Evolutionary conservation across 208 protist species (phyloP).

Genomic region (Angomonas desouzai): DNA sequence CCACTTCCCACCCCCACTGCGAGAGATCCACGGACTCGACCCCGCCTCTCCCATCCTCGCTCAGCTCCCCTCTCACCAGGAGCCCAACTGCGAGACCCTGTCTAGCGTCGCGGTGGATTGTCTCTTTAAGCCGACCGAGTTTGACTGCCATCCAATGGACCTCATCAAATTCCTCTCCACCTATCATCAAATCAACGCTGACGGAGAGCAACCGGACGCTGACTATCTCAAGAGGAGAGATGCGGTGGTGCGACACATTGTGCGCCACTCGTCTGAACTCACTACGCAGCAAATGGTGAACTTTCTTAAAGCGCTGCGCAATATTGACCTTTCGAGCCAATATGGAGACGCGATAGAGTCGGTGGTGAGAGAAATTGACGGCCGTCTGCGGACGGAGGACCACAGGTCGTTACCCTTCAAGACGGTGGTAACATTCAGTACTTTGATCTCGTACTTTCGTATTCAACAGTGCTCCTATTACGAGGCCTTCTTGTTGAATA

Average conservation of each 20-base stretch:
- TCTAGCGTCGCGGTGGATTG: slow-evolving; percentile 15
- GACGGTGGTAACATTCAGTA: not conserved
- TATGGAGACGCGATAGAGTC: slow-evolving; percentile 23
- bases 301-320: slow-evolving; percentile 45
- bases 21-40: slow-evolving; percentile 7
- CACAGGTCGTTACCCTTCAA: not conserved
- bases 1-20: slow-evolving; percentile 52
- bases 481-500: not conserved
- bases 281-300: slow-evolving; percentile 26
- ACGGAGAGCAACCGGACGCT: not conserved
- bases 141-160: slow-evolving; percentile 21
- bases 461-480: not conserved
- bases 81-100: slow-evolving; percentile 19
- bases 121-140: slow-evolving; percentile 17
- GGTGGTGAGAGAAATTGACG: slow-evolving; percentile 21
- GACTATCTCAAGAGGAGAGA: slow-evolving; percentile 11
- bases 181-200: slow-evolving; percentile 24
- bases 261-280: slow-evolving; percentile 8
- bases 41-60: not conserved
- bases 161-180: slow-evolving; percentile 44
- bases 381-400: slow-evolving; percentile 11
- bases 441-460: not conserved
- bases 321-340: slow-evolving; percentile 27
- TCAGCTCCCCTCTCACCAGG: not conserved
- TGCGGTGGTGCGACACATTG: slow-evolving; percentile 15